Evolutionary conservation across 2,329 filamentous ascomycete species (phyloP), one percentile per base, ranked within the genome.

Genomic region (Claviceps pazoutovae): DNA sequence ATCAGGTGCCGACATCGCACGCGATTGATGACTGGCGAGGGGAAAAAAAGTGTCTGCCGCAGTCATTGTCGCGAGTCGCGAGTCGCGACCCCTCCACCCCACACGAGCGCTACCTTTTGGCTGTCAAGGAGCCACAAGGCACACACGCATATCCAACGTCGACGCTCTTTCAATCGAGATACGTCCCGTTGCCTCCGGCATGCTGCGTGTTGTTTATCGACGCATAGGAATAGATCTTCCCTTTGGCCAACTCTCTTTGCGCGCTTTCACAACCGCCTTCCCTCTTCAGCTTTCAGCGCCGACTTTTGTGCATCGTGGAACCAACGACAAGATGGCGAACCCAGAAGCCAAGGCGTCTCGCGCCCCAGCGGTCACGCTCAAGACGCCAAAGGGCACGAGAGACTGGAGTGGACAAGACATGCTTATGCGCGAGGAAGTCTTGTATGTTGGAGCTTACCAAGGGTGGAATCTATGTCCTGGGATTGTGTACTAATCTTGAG

Each of bases 341-440:
- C 64, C 68, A 39, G 56, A 58, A 46, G 52, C 45, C 48, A 58
- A 57, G 51, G 48, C 53, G 39, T 50, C 83, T 85, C 68, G 80
- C 82, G 50, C 50, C 34, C 52, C 54, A n/a, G 53, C 48, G 36
- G 52, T 57, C 30, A 52, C 57, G 68, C 76, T 94, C 65, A 95
- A 95, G 75, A 87, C 84, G 63, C 87, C 88, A 56, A 95, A 95
- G 76, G 88, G 89, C 59, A 95, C 88, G 58, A 86, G 88, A 65
- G 89, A 95, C 67, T 95, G 84, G 85, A 76, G 82, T 63, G 85
- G 84, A 59, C 78, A 78, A 68, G 83, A 89, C 64, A 86, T 89
- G 75, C 78, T 88, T 62, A 82, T 91, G 62, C 81, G 86, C 60
- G 85, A 90, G 68, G 80, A 83, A 65, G 89, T 91, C 70, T 90